Evolutionary conservation across 306 rosid species (phyloP).

Genomic region (Senna tora): DNA sequence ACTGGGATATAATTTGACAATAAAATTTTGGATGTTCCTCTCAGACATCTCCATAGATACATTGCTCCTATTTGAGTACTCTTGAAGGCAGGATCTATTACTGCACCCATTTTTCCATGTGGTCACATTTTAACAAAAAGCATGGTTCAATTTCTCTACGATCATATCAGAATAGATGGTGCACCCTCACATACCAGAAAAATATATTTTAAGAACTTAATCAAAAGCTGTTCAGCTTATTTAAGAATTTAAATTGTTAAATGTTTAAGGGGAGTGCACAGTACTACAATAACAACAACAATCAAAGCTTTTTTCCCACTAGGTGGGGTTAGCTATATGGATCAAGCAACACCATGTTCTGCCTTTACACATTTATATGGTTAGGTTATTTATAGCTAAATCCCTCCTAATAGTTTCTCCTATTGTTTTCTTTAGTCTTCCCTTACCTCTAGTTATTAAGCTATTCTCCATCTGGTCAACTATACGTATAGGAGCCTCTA

Average conservation of each 20-base stretch:
- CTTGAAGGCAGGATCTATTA: not conserved
- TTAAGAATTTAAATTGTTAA: slow-evolving; percentile 17
- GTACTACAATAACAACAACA: too few relatives aligned
- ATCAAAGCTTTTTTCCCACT: too few relatives aligned
- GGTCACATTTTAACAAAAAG: not conserved
- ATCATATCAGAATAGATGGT: slow-evolving; percentile 18
- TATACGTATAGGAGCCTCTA: too few relatives aligned
- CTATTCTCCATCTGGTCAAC: too few relatives aligned
- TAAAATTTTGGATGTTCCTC: slow-evolving; percentile 14
- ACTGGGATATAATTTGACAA: slow-evolving; percentile 2
- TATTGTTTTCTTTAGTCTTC: too few relatives aligned
- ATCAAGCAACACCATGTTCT: too few relatives aligned
- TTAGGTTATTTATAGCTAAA: too few relatives aligned
- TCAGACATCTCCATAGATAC: slow-evolving; percentile 25
- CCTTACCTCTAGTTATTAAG: too few relatives aligned
- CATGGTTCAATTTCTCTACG: slow-evolving; percentile 5
- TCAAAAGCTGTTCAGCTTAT: slow-evolving; percentile 1
- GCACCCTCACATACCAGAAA: slow-evolving; percentile 12
- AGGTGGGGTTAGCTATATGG: too few relatives aligned
- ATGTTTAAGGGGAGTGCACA: not conserved
- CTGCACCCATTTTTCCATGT: not conserved
- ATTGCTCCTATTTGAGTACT: slow-evolving; percentile 10
- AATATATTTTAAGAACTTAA: not conserved
- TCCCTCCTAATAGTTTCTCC: too few relatives aligned
- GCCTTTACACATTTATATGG: too few relatives aligned